Evolutionary conservation across 2,329 filamentous ascomycete species (phyloP), one percentile per base, ranked within the genome.

Genomic region (Monilinia aucupariae): DNA sequence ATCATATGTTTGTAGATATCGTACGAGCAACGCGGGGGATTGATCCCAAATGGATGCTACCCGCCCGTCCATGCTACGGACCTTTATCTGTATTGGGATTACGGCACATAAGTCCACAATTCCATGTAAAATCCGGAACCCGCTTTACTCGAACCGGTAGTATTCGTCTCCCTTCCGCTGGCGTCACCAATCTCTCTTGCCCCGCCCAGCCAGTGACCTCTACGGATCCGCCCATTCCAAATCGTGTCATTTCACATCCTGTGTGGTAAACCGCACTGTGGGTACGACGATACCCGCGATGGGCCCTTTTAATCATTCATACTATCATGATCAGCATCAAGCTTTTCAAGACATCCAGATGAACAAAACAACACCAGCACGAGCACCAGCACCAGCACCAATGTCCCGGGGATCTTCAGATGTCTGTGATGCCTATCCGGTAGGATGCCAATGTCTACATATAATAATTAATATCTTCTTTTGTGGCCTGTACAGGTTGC

Each of bases 91-190:
- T 3, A 47, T 61, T 53, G 27, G 47, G 58, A 25, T 41, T 45
- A 15, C 48, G 34, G 34, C 34, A 41, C 13, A 53, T 7, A 52
- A 43, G 32, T 43, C 48, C 48, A 60, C 47, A 52, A 60, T 27
- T 53, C 58, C 37, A 59, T 6, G 8, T 37, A 41, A 30, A 39
- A 50, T 60, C 20, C 58, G 58, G 58, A 60, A 53, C 45, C 49
- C 10, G n/a, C 25, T 60, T 43, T 47, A 51, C 58, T 60, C 58
- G 48, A 52, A 60, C 48, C 48, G 30, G 55, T 50, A 49, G 30
- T 27, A 34, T 39, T 59, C 48, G 25, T 52, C 48, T 60, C 58
- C 48, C 54, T 56, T 56, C 54, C 41, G 27, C 54, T 56, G 54
- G 54, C 30, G 54, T 56, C 13, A 56, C 54, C 41, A 56, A 56